phyloP scores from a whole-genome alignment of 371 early-diverging fungal species.

The Funneliformis caledonium region DNA sequence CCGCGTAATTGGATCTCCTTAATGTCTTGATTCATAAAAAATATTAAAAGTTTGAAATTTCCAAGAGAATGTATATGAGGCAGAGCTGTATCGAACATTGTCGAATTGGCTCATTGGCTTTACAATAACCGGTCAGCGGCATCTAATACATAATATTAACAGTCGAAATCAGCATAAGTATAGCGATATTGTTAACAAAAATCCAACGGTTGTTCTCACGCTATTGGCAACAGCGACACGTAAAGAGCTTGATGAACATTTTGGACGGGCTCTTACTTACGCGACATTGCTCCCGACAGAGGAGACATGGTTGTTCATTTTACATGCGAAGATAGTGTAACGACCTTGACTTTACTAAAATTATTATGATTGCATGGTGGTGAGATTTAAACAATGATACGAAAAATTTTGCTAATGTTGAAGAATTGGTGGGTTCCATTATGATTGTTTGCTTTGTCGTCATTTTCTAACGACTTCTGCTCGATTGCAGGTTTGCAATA shows the following conservation, averaged over 20 bases:
- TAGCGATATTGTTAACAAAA: background rate
- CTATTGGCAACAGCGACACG: no score
- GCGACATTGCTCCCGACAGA: background rate
- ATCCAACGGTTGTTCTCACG: background rate
- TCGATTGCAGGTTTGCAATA: no score
- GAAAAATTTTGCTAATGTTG: no score
- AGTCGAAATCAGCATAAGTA: background rate
- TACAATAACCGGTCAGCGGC: background rate
- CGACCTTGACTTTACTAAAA: background rate
- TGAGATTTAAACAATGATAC: background rate
- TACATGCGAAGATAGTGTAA: background rate
- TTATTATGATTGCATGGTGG: constrained; percentile 13
- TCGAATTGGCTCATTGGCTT: constrained; percentile 12
- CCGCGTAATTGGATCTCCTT: no score
- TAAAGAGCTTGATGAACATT: no score
- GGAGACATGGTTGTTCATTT: constrained; percentile 2
- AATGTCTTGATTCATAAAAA: background rate
- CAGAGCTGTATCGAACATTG: constrained; percentile 18
- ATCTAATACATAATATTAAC: background rate
- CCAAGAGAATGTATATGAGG: constrained; percentile 29
- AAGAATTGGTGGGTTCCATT: no score
- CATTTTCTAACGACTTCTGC: no score
- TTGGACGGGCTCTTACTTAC: background rate
- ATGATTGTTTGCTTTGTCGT: no score
- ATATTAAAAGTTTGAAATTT: background rate